Conservation (phyloP, 2,329 filamentous ascomycete species). For the Arthroderma sp. region DNA sequence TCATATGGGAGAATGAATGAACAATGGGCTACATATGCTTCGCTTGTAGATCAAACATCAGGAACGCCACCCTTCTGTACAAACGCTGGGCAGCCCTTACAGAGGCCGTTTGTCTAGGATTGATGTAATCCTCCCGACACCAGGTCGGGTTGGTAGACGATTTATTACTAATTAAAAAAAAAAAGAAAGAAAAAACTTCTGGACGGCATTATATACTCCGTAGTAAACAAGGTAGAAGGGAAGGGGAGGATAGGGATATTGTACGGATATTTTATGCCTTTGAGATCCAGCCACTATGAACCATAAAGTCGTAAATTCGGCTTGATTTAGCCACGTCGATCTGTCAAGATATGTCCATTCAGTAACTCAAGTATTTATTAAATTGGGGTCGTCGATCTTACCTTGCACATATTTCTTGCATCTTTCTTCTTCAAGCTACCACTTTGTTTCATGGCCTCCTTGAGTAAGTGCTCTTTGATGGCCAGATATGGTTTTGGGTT, state of each 20-base stretch:
- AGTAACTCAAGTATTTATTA: not conserved
- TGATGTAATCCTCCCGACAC: too few relatives aligned
- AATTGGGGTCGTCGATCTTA: slow-evolving; percentile 14
- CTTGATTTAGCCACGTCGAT: slow-evolving; percentile 76
- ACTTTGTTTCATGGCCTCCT: slow-evolving; percentile 79
- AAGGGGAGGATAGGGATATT: not conserved
- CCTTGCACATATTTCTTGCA: slow-evolving; percentile 67
- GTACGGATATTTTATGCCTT: slow-evolving; percentile 46
- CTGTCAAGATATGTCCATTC: slow-evolving; percentile 19
- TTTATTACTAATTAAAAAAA: too few relatives aligned
- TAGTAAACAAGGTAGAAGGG: too few relatives aligned
- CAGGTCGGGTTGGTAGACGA: too few relatives aligned
- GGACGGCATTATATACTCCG: too few relatives aligned
- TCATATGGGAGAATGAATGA: too few relatives aligned
- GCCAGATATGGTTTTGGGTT: slow-evolving; percentile 91
- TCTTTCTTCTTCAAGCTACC: slow-evolving; percentile 89
- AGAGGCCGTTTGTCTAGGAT: too few relatives aligned
- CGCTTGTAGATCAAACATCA: too few relatives aligned
- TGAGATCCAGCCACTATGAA: slow-evolving; percentile 80
- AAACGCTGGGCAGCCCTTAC: too few relatives aligned
- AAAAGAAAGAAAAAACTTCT: too few relatives aligned
- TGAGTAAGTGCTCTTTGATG: slow-evolving; percentile 85
- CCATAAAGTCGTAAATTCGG: slow-evolving; percentile 87
- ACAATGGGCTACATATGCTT: too few relatives aligned
- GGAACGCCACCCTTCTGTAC: too few relatives aligned